Conservation (phyloP, 2,329 filamentous ascomycete species). For the Xylogone sp. region DNA sequence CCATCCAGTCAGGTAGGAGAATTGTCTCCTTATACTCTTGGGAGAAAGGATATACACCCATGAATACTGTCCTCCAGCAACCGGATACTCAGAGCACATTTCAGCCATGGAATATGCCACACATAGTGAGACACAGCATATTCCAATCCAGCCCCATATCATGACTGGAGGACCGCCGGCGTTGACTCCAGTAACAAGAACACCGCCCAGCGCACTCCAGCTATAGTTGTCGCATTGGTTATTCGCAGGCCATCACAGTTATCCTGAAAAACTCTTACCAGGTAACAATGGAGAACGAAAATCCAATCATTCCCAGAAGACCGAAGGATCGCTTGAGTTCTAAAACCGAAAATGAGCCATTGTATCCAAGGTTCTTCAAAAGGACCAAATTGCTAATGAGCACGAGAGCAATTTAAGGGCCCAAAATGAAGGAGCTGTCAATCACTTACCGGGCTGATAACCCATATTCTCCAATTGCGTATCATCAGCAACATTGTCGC, state of each 20-base stretch:
- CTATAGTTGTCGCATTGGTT: slow-evolving; percentile 17
- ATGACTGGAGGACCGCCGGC: slow-evolving; percentile 55
- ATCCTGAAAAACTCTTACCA: slow-evolving; percentile 34
- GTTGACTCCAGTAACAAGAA: slow-evolving; percentile 51
- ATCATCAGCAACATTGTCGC: slow-evolving; percentile 6
- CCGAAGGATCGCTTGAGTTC: slow-evolving; percentile 55
- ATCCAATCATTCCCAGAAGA: slow-evolving; percentile 54
- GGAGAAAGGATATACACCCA: slow-evolving; percentile 56
- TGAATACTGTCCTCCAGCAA: slow-evolving; percentile 53
- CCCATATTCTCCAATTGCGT: slow-evolving; percentile 7
- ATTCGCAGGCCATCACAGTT: slow-evolving; percentile 10
- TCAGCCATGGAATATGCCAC: slow-evolving; percentile 58
- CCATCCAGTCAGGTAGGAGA: slow-evolving; percentile 44
- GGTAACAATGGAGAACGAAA: slow-evolving; percentile 55
- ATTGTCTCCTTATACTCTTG: slow-evolving; percentile 35
- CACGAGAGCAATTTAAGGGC: neutral
- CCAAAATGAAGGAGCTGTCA: too few species aligned
- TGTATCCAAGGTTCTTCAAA: neutral
- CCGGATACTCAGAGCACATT: slow-evolving; percentile 52
- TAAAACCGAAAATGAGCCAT: slow-evolving; percentile 18
- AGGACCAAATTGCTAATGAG: neutral
- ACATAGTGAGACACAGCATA: slow-evolving; percentile 45
- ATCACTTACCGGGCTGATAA: slow-evolving; percentile 10
- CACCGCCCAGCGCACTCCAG: slow-evolving; percentile 53
- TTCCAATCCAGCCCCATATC: slow-evolving; percentile 53